Conservation (phyloP, 768 basidiomycete species). For the Serendipita indica region DNA sequence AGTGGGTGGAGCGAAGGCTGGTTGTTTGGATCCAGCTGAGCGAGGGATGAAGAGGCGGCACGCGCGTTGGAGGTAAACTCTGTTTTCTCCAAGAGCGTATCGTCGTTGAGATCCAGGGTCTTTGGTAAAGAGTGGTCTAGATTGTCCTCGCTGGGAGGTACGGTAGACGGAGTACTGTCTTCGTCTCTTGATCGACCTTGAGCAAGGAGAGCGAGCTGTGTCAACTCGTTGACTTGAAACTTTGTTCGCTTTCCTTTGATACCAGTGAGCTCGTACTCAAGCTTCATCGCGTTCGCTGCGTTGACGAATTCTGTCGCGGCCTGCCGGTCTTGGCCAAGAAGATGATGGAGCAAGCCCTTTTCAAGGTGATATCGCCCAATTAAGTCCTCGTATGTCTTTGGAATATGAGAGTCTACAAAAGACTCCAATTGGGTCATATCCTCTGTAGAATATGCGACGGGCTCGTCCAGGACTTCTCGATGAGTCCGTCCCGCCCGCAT, state of each 20-base stretch:
- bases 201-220: conserved; percentile 89
- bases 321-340: conserved; percentile 54
- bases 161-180: conserved; percentile 14
- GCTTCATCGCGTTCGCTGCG: conserved; percentile 59
- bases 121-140: conserved; percentile 38
- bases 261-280: conserved; percentile 85
- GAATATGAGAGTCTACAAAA: conserved; percentile 24
- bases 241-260: conserved; percentile 88
- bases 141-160: not conserved
- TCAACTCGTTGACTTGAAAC: conserved; percentile 72
- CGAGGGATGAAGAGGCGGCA: conserved; percentile 31
- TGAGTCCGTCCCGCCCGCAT: conserved; percentile 60
- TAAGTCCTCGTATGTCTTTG: conserved; percentile 32
- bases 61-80: conserved; percentile 52
- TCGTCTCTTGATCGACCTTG: conserved; percentile 46
- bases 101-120: conserved; percentile 77
- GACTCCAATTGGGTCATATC: conserved; percentile 23
- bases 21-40: conserved; percentile 62
- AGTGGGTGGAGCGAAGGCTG: conserved; percentile 85
- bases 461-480: conserved; percentile 56
- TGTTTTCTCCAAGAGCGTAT: conserved; percentile 89
- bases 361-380: conserved; percentile 56
- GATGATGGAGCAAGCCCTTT: conserved; percentile 63
- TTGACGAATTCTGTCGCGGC: conserved; percentile 65
- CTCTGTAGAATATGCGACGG: conserved; percentile 40